A percentile compares a stretch with the other conserved stretches of the same genome.
phyloP scores from a whole-genome alignment of 495 filamentous ascomycete species.

The Neurospora sp. region DNA sequence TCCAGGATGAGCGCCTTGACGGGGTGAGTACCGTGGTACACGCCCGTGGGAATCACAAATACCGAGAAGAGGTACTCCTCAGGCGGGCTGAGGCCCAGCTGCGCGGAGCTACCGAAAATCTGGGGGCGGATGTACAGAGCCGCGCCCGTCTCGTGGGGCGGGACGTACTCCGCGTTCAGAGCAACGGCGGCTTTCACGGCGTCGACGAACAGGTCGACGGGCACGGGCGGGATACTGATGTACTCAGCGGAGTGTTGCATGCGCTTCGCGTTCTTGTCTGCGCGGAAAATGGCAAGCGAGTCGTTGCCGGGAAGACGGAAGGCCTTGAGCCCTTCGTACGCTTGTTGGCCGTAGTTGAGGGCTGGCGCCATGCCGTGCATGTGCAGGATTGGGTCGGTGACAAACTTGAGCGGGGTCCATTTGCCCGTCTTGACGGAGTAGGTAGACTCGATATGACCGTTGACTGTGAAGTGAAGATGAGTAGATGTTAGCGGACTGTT shows the following conservation, averaged over 20 bases:
- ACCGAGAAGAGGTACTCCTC: conserved; percentile 85
- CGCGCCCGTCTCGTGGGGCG: conserved; percentile 71
- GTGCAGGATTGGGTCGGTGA: conserved; percentile 64
- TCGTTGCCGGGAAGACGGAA: conserved; percentile 59
- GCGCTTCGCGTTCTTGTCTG: conserved; percentile 67
- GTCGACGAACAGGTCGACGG: conserved; percentile 58
- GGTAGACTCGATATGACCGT: conserved; percentile 67
- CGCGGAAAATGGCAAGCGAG: conserved; percentile 70
- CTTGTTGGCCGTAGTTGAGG: conserved; percentile 89
- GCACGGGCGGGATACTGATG: conserved; percentile 69
- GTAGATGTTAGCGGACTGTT: neutral
- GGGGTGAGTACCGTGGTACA: conserved; percentile 78
- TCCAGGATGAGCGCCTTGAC: conserved; percentile 73
- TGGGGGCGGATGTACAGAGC: conserved; percentile 84
- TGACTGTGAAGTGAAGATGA: conserved; percentile 38
- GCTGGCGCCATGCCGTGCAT: conserved; percentile 86
- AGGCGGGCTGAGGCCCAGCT: conserved; percentile 70
- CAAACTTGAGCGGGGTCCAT: conserved; percentile 67
- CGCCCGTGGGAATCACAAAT: conserved; percentile 75
- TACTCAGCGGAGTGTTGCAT: conserved; percentile 68
- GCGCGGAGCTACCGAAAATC: conserved; percentile 72
- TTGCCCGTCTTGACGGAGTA: conserved; percentile 57
- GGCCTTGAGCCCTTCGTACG: conserved; percentile 88
- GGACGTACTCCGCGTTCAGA: conserved; percentile 79
- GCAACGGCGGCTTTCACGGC: conserved; percentile 70